These are phyloP conservation scores for Penicillium aurantiogriseum DNA, from an alignment of 2,329 filamentous ascomycete genomes.

Conservation along the genomic window DNA sequence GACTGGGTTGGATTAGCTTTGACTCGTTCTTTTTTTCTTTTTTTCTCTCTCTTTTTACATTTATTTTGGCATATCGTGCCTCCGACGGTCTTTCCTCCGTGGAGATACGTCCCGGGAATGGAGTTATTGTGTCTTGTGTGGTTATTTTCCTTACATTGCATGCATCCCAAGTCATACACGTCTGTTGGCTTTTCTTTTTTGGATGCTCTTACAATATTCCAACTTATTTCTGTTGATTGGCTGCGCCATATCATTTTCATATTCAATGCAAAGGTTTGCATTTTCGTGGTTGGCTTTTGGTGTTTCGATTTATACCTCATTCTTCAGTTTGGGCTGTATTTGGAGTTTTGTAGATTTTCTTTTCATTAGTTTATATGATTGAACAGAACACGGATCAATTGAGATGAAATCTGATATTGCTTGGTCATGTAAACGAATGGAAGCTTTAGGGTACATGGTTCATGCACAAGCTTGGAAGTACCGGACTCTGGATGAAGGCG, in stretches of 20 bases:
- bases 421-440: background rate
- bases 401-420: background rate
- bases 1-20: background rate
- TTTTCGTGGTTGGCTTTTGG: background rate
- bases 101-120: background rate
- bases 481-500: background rate
- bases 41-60: background rate
- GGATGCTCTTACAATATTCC: background rate
- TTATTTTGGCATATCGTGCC: background rate
- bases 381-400: background rate
- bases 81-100: background rate
- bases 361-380: background rate
- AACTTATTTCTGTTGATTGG: background rate
- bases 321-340: background rate
- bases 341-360: background rate
- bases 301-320: background rate
- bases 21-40: background rate
- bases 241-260: background rate
- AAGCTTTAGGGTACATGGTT: background rate
- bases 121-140: slow-evolving; percentile 1
- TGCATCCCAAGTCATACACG: background rate
- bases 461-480: background rate
- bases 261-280: background rate
- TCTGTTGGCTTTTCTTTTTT: background rate
- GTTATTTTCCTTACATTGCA: background rate